Evolutionary conservation across 257 asterid species (phyloP).

Genomic region (Nicotiana otophora): DNA sequence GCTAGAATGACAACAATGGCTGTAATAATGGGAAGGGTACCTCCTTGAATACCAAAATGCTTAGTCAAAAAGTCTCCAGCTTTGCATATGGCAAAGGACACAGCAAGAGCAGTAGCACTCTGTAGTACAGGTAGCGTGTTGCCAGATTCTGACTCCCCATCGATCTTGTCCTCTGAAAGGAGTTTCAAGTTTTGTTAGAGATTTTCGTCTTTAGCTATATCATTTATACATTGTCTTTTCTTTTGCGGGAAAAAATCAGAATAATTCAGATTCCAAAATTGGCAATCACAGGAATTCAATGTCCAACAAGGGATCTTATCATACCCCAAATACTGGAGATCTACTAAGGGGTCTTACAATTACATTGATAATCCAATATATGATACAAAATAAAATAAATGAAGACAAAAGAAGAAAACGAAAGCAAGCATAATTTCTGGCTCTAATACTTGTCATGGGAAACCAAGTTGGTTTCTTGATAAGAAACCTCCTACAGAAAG

Average conservation of each 20-base stretch:
- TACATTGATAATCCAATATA: not conserved
- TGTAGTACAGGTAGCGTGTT: slow-evolving; percentile 67
- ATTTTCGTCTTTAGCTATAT: not conserved
- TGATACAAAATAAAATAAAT: not conserved
- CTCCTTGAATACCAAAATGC: slow-evolving; percentile 75
- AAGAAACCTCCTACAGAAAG: not conserved
- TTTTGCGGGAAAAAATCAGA: not conserved
- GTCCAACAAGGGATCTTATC: not conserved
- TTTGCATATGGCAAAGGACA: slow-evolving; percentile 73
- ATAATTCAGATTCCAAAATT: not conserved
- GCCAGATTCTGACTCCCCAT: slow-evolving; percentile 35
- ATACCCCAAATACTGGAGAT: not conserved
- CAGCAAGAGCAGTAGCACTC: slow-evolving; percentile 67
- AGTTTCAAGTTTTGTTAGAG: slow-evolving; percentile 7
- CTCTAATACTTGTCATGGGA: not conserved
- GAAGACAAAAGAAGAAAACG: not conserved
- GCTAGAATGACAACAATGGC: slow-evolving; percentile 77
- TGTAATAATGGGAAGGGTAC: slow-evolving; percentile 74
- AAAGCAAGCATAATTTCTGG: too few relatives aligned
- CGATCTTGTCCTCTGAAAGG: slow-evolving; percentile 32
- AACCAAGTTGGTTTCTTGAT: slow-evolving; percentile 17
- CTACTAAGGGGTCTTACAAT: not conserved
- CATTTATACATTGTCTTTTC: too few relatives aligned
- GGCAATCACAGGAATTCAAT: not conserved
- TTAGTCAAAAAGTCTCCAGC: slow-evolving; percentile 40